Evolutionary conservation across 1,139 yeast genomes (phyloP).

Genomic region (Yamadazyma songkhlaensis): DNA sequence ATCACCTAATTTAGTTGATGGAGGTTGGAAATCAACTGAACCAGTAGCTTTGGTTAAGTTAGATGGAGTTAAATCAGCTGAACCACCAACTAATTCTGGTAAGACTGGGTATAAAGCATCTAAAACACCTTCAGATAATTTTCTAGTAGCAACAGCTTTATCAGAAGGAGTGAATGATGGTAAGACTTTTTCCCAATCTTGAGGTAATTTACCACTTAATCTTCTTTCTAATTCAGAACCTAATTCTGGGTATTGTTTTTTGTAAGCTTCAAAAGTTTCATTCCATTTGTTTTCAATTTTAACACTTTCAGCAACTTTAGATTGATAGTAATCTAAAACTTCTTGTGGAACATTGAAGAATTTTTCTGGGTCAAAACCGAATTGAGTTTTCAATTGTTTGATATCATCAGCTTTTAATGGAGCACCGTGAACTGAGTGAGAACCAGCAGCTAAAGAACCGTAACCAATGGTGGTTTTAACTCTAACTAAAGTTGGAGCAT

Average conservation of each 20-base stretch:
- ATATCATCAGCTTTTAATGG: slow-evolving; percentile 95
- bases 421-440: slow-evolving; percentile 95
- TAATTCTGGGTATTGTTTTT: slow-evolving; percentile 68
- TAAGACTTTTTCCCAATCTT: slow-evolving; percentile 72
- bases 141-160: slow-evolving; percentile 89
- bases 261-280: slow-evolving; percentile 57
- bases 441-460: slow-evolving; percentile 86
- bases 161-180: slow-evolving; percentile 81
- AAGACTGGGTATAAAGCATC: slow-evolving; percentile 58
- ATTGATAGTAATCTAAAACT: slow-evolving; percentile 68
- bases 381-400: slow-evolving; percentile 77
- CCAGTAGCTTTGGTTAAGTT: slow-evolving; percentile 89
- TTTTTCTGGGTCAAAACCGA: slow-evolving; percentile 88
- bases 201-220: slow-evolving; percentile 77
- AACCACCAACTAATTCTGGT: slow-evolving; percentile 96
- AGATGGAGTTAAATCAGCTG: slow-evolving; percentile 98
- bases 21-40: slow-evolving; percentile 93
- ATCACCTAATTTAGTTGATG: slow-evolving; percentile 76
- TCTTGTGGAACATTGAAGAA: slow-evolving; percentile 78
- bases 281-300: slow-evolving; percentile 76
- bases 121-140: slow-evolving; percentile 84
- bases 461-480: slow-evolving; percentile 90
- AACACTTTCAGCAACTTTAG: slow-evolving; percentile 56
- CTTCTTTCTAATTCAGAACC: slow-evolving; percentile 78
- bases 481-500: slow-evolving; percentile 91